These are phyloP conservation scores for Escallonia herrerae DNA, from an alignment of 129 eudicot species.

Conservation along the genomic window DNA sequence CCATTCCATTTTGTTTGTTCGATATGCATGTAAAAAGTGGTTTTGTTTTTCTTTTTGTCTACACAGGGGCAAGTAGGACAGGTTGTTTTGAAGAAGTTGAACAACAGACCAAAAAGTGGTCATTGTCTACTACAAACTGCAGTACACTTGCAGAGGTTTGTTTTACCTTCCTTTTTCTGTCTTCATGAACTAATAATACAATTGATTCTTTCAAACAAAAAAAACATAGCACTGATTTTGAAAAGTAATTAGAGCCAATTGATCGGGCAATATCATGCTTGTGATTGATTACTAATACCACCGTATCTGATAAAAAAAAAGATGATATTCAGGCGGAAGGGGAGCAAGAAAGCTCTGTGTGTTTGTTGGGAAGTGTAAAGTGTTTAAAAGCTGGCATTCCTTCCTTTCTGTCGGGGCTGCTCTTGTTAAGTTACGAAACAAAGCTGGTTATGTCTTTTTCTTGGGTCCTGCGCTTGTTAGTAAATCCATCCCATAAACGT, in stretches of 20 bases:
- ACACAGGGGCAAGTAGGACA: slow-evolving; percentile 54
- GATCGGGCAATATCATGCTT: slow-evolving; percentile 17
- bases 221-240: neutral
- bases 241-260: neutral
- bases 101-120: slow-evolving; percentile 66
- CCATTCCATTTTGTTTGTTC: neutral
- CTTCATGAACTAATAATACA: neutral
- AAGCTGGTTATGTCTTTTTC: slow-evolving; percentile 24
- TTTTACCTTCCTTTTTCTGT: slow-evolving; percentile 13
- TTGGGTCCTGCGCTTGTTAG: slow-evolving; percentile 31
- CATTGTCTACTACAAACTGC: slow-evolving; percentile 42
- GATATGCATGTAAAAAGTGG: slow-evolving; percentile 3
- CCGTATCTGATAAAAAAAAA: slow-evolving; percentile 14
- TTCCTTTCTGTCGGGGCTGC: slow-evolving; percentile 70
- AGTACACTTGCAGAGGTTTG: slow-evolving; percentile 70
- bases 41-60: slow-evolving; percentile 33
- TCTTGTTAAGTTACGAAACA: slow-evolving; percentile 15
- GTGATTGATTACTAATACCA: slow-evolving; percentile 23
- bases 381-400: slow-evolving; percentile 50
- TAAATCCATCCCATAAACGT: neutral
- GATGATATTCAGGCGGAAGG: slow-evolving; percentile 6
- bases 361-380: slow-evolving; percentile 60
- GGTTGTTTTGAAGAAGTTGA: slow-evolving; percentile 41
- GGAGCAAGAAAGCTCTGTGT: slow-evolving; percentile 26
- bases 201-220: neutral